A percentile compares a stretch with the other conserved stretches of the same genome.
These are phyloP conservation scores for Suaeda aralocaspica DNA, from an alignment of 148 eudicot genomes.

Conservation along the genomic window DNA sequence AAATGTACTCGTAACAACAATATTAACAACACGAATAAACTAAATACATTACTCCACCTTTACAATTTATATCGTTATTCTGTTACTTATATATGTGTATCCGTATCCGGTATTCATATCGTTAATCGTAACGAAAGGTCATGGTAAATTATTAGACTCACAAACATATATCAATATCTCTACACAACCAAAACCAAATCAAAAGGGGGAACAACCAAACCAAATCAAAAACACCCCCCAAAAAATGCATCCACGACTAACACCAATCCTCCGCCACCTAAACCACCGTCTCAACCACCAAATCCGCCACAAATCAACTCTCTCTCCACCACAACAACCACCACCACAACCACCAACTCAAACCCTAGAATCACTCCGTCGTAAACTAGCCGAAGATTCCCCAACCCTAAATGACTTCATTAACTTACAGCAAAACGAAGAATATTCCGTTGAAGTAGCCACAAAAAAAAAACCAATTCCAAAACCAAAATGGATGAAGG, in stretches of 20 bases:
- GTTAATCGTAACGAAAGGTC: too few species aligned
- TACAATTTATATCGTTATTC: too few species aligned
- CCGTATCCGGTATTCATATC: too few species aligned
- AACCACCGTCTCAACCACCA: slow-evolving; percentile 23
- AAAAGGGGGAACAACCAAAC: background rate
- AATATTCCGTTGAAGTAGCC: slow-evolving; percentile 86
- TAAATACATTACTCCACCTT: too few species aligned
- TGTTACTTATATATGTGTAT: too few species aligned
- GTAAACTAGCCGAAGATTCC: slow-evolving; percentile 67
- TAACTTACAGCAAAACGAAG: slow-evolving; percentile 29
- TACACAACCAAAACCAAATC: too few species aligned
- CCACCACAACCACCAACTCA: slow-evolving; percentile 26
- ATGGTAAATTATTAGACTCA: too few species aligned
- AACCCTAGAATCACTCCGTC: slow-evolving; percentile 75
- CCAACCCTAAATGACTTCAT: slow-evolving; percentile 55
- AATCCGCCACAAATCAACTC: slow-evolving; percentile 24
- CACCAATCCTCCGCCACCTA: slow-evolving; percentile 38
- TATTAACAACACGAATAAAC: too few species aligned
- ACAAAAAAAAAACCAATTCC: slow-evolving; percentile 90
- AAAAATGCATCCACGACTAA: slow-evolving; percentile 36
- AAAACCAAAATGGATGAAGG: slow-evolving; percentile 95
- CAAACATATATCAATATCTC: too few species aligned
- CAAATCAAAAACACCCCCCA: background rate
- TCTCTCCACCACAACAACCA: slow-evolving; percentile 24
- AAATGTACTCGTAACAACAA: too few species aligned